Base-by-base conservation (phyloP, 805 yeast species). In the Dipodascus geniculatus region DNA sequence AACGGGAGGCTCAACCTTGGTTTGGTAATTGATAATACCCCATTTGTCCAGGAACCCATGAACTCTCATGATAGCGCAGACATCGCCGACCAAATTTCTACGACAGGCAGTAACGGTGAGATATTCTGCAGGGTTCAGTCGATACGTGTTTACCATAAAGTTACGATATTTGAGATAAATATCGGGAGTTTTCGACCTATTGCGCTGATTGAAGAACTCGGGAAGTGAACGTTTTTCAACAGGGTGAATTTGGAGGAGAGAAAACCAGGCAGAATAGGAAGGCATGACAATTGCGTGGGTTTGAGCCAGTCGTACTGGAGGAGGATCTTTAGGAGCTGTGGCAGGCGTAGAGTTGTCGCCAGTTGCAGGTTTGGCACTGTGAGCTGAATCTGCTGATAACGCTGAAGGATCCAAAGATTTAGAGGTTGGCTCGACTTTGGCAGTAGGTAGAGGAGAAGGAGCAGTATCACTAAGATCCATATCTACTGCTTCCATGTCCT, bases 61-160 rank as follows among this genome's bases (percentile, higher is more conserved):
- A 6, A 90, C 81, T 58, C 96, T 79, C 75, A 89, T 78, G 56
- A 90, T 77, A 0, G 96, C 80, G 1, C 95, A 91, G 3, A 88
- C 96, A 71, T 90, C 97, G 54, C 96, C 95, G 14, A 87, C 89
- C 54, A 90, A 74, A 60, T 87, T 87, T 61, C 97, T 81, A 65
- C 98, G 81, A 54, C 89, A 85, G 0, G 96, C 95, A 0, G 97
- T 90, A 55, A 87, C 81, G 0, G 96, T 86, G 44, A 90, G 72
- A 63, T 87, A 89, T 66, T 90, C 96, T 61, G 84, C 84, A 22
- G 96, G 96, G 59, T 90, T 87, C 59, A 90, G 70, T 58, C 97
- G 73, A 66, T 88, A 90, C 11, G 95, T 80, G 68, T 89, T 87
- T 47, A 90, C 74, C 85, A 90, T 84, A 66, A 90, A 90, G 64